These are phyloP conservation scores for Brassica napus DNA, from an alignment of 345 rosid genomes.

Conservation along the genomic window DNA sequence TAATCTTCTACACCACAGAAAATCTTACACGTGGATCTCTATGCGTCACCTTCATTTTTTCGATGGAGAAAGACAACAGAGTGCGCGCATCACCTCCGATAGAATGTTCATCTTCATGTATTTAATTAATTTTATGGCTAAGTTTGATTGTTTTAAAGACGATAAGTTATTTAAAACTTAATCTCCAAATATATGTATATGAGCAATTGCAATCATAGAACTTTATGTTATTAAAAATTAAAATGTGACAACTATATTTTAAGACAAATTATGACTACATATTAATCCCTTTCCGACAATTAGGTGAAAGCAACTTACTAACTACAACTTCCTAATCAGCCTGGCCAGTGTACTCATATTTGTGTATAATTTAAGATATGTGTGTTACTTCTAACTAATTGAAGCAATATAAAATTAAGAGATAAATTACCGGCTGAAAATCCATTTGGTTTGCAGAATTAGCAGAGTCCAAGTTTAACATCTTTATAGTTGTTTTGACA, in stretches of 20 bases:
- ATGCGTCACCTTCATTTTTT: conserved; percentile 8
- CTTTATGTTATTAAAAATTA: neutral
- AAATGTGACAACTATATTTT: neutral
- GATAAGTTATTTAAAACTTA: neutral
- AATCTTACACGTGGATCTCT: neutral
- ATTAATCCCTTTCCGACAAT: conserved; percentile 10
- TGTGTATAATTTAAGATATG: conserved; percentile 22
- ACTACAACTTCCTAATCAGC: conserved; percentile 6
- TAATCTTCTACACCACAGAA: conserved; percentile 7
- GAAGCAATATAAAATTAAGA: conserved; percentile 8
- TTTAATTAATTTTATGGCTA: neutral
- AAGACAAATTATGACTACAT: conserved; percentile 1
- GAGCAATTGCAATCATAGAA: conserved; percentile 8
- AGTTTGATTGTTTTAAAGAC: neutral
- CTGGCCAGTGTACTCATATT: neutral
- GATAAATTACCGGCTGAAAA: neutral
- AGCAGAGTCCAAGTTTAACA: neutral
- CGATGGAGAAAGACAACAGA: conserved; percentile 5
- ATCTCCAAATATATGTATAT: neutral
- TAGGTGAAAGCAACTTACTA: conserved; percentile 33
- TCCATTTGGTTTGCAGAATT: neutral
- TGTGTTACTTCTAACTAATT: conserved; percentile 16
- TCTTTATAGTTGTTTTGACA: neutral
- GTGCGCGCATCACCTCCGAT: neutral
- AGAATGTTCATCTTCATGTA: neutral